phyloP scores from a whole-genome alignment of 176 grass and related monocot genomes.

The Bonia amplexicaulis region DNA sequence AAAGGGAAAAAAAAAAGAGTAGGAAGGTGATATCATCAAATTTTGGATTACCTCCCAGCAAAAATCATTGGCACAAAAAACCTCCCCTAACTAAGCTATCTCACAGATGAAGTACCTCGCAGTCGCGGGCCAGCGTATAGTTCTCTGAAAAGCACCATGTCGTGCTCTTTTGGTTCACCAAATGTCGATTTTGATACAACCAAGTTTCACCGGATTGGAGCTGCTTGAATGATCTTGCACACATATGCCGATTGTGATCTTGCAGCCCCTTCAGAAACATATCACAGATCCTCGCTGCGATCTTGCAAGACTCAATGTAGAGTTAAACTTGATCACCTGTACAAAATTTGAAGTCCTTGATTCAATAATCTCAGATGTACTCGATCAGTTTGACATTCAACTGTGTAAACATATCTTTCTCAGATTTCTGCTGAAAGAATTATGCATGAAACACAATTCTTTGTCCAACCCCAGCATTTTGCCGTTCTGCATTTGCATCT shows the following conservation, averaged over 20 bases:
- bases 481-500: not conserved
- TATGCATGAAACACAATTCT: not conserved
- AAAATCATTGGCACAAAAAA: not conserved
- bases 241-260: not conserved
- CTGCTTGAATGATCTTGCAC: not conserved
- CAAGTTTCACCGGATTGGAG: not conserved
- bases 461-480: not conserved
- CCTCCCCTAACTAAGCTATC: not conserved
- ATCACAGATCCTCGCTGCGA: not conserved
- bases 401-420: not conserved
- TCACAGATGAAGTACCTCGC: not conserved
- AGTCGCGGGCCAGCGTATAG: not conserved
- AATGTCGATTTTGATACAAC: not conserved
- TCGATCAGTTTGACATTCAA: not conserved
- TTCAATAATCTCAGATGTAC: not conserved
- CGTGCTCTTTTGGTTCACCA: not conserved
- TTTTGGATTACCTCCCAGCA: not conserved
- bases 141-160: not conserved
- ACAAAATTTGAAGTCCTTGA: not conserved
- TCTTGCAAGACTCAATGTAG: not conserved
- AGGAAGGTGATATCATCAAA: constrained; percentile 7
- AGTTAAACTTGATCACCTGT: not conserved
- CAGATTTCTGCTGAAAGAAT: not conserved
- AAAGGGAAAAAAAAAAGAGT: not conserved
- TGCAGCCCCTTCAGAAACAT: not conserved